Evolutionary conservation across 1,284 basidiomycete species (phyloP), one percentile per base, ranked within the genome.

Genomic region (Marasmius oreades): DNA sequence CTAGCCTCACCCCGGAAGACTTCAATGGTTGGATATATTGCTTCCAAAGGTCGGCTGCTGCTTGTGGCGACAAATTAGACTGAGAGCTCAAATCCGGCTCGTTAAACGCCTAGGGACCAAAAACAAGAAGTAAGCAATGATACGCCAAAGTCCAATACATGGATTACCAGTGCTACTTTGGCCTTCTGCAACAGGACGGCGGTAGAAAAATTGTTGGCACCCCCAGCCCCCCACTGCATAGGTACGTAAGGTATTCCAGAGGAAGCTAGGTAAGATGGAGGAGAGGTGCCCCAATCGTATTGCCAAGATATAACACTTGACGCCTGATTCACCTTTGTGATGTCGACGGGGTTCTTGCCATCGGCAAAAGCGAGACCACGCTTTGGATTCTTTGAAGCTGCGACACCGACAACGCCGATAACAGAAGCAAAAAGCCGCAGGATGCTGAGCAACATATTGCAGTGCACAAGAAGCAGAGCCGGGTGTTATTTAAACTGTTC

Each of bases 1-100:
- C 67, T 5, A 70, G 58, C 5, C 60, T 58, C 26, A 68, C 51
- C 2, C 69, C 69, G 12, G 55, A 60, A 16, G 62, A 59, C 20
- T 61, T 55, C 5, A 70, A 45, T 10, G 69, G 70, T 42, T 70
- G 63, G 22, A 70, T 63, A 47, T 69, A 63, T 53, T 68, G 61
- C 53, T 65, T 63, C 64, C 64, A 70, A n/a, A 69, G 59, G 14
- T 60, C 51, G 11, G 68, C 67, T 0, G 69, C 69, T 39, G 59
- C 26, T 14, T 20, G 22, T 6, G 53, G 45, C 8, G 23, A 34
- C 20, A 55, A 20, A 14, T 47, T 26, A 14, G 45, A 55, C 70
- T 90, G 84, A 16, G 77, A 71, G 26, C 61, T 58, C 61, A 82
- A 77, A 65, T 92, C 85, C 42, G 88, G 87, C 67, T 80, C 77